phyloP scores from a whole-genome alignment of 2,329 filamentous ascomycete species.

The Rhynchosporium graminicola region DNA sequence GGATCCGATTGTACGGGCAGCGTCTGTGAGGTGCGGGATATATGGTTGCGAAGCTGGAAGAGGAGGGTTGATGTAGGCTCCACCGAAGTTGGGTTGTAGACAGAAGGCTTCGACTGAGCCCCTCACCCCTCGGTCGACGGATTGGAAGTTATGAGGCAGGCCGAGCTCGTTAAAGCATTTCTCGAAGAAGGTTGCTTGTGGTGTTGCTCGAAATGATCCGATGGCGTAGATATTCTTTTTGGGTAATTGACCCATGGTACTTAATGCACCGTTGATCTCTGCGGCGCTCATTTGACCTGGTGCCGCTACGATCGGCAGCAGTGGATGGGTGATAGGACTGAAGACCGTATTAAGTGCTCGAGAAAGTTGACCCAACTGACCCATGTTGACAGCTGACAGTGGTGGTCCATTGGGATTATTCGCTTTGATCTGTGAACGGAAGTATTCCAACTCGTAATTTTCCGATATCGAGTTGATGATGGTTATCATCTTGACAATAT shows the following conservation, averaged over 20 bases:
- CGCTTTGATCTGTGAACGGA: slow-evolving; percentile 72
- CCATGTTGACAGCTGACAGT: slow-evolving; percentile 85
- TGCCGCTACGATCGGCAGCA: slow-evolving; percentile 80
- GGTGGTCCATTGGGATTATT: slow-evolving; percentile 70
- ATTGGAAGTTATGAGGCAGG: slow-evolving; percentile 79
- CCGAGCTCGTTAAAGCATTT: slow-evolving; percentile 81
- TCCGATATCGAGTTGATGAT: slow-evolving; percentile 80
- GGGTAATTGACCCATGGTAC: slow-evolving; percentile 77
- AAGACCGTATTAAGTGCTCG: slow-evolving; percentile 83
- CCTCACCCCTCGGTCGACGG: slow-evolving; percentile 69
- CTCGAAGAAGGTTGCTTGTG: slow-evolving; percentile 82
- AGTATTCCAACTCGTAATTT: slow-evolving; percentile 89
- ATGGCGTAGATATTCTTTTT: slow-evolving; percentile 81
- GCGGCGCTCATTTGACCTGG: slow-evolving; percentile 84
- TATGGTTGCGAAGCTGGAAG: slow-evolving; percentile 59
- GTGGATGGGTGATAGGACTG: slow-evolving; percentile 82
- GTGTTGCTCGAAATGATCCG: slow-evolving; percentile 66
- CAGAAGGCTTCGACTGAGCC: slow-evolving; percentile 71
- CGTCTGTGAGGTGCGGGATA: slow-evolving; percentile 68
- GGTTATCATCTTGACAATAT: slow-evolving; percentile 90
- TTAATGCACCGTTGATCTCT: slow-evolving; percentile 78
- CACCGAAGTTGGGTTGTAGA: slow-evolving; percentile 74
- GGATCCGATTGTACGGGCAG: slow-evolving; percentile 75
- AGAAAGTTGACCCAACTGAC: slow-evolving; percentile 80
- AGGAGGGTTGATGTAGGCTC: slow-evolving; percentile 77